Evolutionary conservation across 176 grass and related monocot genomes (phyloP), one percentile per base, ranked within the genome.

Genomic region (Dendrocalamus sinicus): DNA sequence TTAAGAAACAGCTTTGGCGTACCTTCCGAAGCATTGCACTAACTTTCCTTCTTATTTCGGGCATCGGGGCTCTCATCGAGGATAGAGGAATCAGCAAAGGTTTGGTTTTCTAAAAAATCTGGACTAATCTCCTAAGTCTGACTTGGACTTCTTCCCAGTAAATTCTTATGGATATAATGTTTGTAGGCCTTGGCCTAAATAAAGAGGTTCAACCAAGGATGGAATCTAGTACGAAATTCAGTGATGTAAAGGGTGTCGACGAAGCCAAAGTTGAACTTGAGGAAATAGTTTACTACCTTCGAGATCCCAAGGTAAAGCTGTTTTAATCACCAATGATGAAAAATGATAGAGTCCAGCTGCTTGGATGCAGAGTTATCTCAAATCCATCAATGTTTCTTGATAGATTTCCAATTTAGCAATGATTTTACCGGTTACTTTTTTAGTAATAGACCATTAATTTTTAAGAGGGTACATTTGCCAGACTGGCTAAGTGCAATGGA

Each of bases 71-170:
- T 81, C 97, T 99, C 60, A 92, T 99, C 8, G 97, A 99, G 82
- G 97, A 99, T 82, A 94, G 87, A 89, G 97, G 97, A 89, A 94
- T 99, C 76, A 94, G 92, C 88, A 96, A 92, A 96, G 97, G 97
- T 99, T 94, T 80, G 63, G 4, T 89, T 86, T 81, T 82, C 50
- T 88, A 26, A 37, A 52, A 61, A 19, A 83, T 88, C 13, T 84
- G 50, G 26, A 75, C 75, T 84, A 48, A 61, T 88, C 37, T 76
- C 28, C 80, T 92, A 76, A 45, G 74, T 83, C 50, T 75, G 12
- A 47, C 30, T 79, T 79, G 77, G 53, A 81, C 17, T 57, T 83
- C 7, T 8, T 79, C 43, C 32, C 12, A 55, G 28, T 89, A 72
- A 72, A 63, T 73, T 79, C 12, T 47, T 26, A 52, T 57, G 85